Evolutionary conservation across 345 rosid species (phyloP).

Genomic region (Eucalyptus tenuipes): DNA sequence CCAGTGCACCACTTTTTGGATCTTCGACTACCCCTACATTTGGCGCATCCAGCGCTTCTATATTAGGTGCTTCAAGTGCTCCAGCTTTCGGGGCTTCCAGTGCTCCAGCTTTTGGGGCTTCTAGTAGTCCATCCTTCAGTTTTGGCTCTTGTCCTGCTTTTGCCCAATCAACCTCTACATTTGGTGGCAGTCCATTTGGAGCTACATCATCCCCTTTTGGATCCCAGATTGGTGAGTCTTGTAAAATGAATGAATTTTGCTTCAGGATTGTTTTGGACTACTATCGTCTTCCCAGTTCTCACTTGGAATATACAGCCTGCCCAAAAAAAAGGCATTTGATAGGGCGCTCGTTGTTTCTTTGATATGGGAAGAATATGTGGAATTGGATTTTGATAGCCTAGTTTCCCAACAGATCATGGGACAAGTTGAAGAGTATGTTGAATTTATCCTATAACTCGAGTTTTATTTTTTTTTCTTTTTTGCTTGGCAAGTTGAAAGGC

Average conservation of each 20-base stretch:
- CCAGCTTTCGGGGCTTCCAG: not conserved
- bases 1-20: conserved; percentile 29
- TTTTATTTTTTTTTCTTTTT: not conserved
- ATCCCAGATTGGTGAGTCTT: conserved; percentile 46
- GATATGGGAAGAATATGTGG: not conserved
- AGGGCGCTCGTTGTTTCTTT: not conserved
- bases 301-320: not conserved
- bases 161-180: conserved; percentile 63
- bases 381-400: not conserved
- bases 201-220: conserved; percentile 46
- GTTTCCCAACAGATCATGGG: not conserved
- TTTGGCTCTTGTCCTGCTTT: conserved; percentile 58
- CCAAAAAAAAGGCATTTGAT: not conserved
- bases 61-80: conserved; percentile 26
- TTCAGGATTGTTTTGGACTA: too few relatives aligned
- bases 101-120: conserved; percentile 30
- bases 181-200: conserved; percentile 68
- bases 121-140: conserved; percentile 39
- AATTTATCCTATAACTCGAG: not conserved
- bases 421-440: not conserved
- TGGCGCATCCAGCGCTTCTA: conserved; percentile 15
- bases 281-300: too few relatives aligned
- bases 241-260: too few relatives aligned
- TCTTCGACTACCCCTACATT: conserved; percentile 24
- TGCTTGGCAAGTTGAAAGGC: not conserved